Evolutionary conservation across 345 rosid species (phyloP), one percentile per base, ranked within the genome.

Genomic region (Theobroma cacao): DNA sequence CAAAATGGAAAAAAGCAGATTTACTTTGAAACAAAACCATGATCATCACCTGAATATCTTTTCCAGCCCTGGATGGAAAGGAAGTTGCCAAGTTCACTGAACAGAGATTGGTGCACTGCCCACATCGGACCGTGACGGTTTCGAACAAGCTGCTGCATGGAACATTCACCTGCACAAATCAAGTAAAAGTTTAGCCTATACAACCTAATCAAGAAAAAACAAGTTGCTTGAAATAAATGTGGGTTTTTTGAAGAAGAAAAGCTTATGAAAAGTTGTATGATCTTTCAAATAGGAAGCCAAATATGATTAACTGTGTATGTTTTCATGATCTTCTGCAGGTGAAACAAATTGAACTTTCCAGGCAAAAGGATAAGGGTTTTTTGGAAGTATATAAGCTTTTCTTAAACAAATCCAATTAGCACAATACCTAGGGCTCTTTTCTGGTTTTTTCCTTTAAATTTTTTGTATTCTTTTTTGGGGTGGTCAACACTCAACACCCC

Each of bases 11-110:
- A 30, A 28, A 3, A 15, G n/a, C n/a, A n/a, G n/a, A 62, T 50
- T 31, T 48, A 48, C 20, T 18, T 17, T 43, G 1, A 45, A 60
- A 15, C 4, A 45, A 45, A 30, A 18, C 3, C 4, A 31, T 12
- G 7, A 45, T 62, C 18, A 30, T 31, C 38, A 75, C 78, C 78
- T 75, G 78, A 33, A 75, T 31, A n/a, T 75, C 78, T 60, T 75
- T 62, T 30, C 70, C 70, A n/a, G 69, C n/a, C 58, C 45, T 75
- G 13, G 87, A 75, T 80, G 80, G 88, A 75, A 81, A 75, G 60
- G 86, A 76, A 53, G 86, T 75, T 26, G 90, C 86, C 84, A 87
- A 81, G 80, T 86, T 84, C 38, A 87, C 90, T 0, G 90, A 87
- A 81, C 88, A 87, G 7, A 87, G 70, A 80, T 85, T 83, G 38